phyloP scores from a whole-genome alignment of 1,284 basidiomycete species.

The Ustilago nuda region DNA sequence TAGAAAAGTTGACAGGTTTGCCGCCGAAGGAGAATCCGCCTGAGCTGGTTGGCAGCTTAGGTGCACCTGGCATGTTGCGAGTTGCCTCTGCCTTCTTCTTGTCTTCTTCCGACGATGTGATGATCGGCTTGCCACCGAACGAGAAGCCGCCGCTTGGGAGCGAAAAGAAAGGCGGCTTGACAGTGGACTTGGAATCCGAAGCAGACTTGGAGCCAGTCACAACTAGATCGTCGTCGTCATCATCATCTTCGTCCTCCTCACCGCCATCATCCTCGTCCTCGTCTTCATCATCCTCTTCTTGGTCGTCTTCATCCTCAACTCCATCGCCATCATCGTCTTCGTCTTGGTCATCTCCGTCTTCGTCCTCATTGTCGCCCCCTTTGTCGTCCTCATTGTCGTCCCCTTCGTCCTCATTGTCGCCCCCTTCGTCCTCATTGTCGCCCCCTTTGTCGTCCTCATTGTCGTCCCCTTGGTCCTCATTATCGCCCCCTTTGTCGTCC shows the following conservation, averaged over 20 bases:
- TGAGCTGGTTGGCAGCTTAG: slow-evolving; percentile 21
- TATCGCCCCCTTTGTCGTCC: slow-evolving; percentile 6
- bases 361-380: slow-evolving; percentile 11
- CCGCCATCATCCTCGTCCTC: slow-evolving; percentile 25
- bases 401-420: slow-evolving; percentile 13
- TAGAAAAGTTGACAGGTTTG: slow-evolving; percentile 29
- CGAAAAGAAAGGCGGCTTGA: slow-evolving; percentile 35
- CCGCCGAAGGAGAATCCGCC: slow-evolving; percentile 43
- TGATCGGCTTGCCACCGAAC: slow-evolving; percentile 42
- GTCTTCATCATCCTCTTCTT: slow-evolving; percentile 18
- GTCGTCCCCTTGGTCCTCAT: too few species aligned
- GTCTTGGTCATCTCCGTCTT: slow-evolving; percentile 12
- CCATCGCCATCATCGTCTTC: slow-evolving; percentile 22
- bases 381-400: slow-evolving; percentile 1
- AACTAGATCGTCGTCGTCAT: slow-evolving; percentile 28
- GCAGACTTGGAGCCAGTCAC: slow-evolving; percentile 33
- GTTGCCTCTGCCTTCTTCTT: slow-evolving; percentile 38
- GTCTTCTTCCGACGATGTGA: slow-evolving; percentile 18
- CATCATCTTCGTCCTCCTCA: slow-evolving; percentile 12
- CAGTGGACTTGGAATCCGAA: slow-evolving; percentile 1
- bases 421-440: slow-evolving; percentile 12
- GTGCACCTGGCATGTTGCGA: slow-evolving; percentile 38
- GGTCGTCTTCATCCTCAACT: slow-evolving; percentile 24
- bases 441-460: too few species aligned
- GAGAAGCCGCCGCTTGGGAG: slow-evolving; percentile 45